Conservation (phyloP, 495 filamentous ascomycete genomes). For the Penicillium desertorum region DNA sequence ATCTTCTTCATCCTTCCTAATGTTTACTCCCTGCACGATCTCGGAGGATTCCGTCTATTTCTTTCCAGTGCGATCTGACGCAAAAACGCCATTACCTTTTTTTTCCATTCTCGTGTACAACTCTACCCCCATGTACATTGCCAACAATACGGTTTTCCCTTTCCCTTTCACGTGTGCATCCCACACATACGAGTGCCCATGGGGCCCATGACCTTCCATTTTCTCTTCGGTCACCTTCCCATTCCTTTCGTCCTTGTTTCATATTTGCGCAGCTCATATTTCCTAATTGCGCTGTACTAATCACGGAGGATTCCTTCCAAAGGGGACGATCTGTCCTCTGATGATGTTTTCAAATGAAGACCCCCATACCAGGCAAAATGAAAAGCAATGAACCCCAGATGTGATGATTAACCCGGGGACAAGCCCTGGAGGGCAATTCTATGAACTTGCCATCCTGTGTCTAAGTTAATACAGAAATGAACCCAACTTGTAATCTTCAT, state of each 20-base stretch:
- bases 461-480: constrained; percentile 9
- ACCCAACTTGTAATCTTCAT: background rate
- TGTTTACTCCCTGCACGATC: background rate
- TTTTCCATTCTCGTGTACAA: constrained; percentile 24
- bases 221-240: constrained; percentile 16
- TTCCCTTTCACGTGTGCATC: constrained; percentile 17
- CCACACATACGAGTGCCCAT: constrained; percentile 7
- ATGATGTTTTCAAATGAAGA: constrained; percentile 24
- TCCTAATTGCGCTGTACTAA: constrained; percentile 33
- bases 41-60: background rate
- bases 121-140: constrained; percentile 30
- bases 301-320: constrained; percentile 14
- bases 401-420: constrained; percentile 22
- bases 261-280: constrained; percentile 32
- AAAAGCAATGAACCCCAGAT: constrained; percentile 24
- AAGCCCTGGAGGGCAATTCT: constrained; percentile 8
- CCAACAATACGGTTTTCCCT: background rate
- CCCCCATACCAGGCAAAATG: constrained; percentile 15
- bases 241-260: constrained; percentile 27
- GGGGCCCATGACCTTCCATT: constrained; percentile 23
- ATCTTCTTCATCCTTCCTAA: constrained; percentile 15
- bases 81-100: constrained; percentile 5
- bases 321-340: constrained; percentile 18
- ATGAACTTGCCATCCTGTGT: constrained; percentile 6
- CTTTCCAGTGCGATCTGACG: constrained; percentile 5